Evolutionary conservation across 371 early-diverging fungal genomes (phyloP).

Genomic region (Gilbertella persicaria): DNA sequence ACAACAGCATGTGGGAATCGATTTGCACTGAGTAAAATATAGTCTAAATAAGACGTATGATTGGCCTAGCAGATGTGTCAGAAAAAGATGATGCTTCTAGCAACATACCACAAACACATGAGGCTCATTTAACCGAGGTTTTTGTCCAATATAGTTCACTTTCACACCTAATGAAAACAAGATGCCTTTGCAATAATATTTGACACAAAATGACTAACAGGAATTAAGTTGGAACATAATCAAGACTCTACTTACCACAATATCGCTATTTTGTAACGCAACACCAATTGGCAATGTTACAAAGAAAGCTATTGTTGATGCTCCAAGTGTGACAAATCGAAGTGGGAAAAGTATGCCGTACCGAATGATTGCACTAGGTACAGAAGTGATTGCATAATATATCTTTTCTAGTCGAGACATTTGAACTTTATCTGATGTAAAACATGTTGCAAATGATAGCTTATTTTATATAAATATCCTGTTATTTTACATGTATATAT

Average conservation of each 20-base stretch:
- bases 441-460: constrained; percentile 42
- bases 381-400: neutral
- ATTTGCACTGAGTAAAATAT: constrained; percentile 71
- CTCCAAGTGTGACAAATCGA: constrained; percentile 26
- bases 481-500: neutral
- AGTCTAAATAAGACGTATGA: constrained; percentile 86
- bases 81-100: neutral
- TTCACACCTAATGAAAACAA: constrained; percentile 59
- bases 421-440: constrained; percentile 15
- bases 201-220: constrained; percentile 54
- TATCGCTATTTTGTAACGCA: constrained; percentile 25
- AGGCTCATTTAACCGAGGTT: constrained; percentile 57
- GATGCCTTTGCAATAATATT: constrained; percentile 64
- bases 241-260: constrained; percentile 31
- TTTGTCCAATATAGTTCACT: constrained; percentile 66
- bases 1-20: constrained; percentile 79
- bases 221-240: neutral
- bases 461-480: constrained; percentile 6
- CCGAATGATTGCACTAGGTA: constrained; percentile 38
- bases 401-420: constrained; percentile 2
- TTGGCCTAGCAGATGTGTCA: constrained; percentile 47
- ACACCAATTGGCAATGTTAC: constrained; percentile 37
- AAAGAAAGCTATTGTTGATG: constrained; percentile 39
- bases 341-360: constrained; percentile 40
- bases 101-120: constrained; percentile 66